A percentile compares a stretch with the other conserved stretches of the same genome.
Evolutionary conservation across 2,329 filamentous ascomycete species (phyloP).

Genomic region (Fusarium luffae): DNA sequence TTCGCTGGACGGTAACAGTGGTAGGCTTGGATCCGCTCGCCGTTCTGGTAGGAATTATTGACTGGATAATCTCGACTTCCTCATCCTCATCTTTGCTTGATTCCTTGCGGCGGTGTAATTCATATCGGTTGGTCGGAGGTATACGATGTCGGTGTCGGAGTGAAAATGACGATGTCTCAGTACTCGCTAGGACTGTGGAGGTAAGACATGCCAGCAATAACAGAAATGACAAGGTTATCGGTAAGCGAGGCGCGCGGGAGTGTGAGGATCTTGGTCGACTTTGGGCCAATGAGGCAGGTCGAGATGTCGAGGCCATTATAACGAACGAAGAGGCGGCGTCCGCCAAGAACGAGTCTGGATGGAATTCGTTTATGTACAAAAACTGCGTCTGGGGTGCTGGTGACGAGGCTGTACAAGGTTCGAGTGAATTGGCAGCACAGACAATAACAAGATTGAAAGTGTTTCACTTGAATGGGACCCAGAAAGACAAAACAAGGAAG

Average conservation of each 20-base stretch:
- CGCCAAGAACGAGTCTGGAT: conserved; percentile 9
- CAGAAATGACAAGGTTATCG: conserved; percentile 24
- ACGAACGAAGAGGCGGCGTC: conserved; percentile 33
- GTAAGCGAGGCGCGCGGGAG: conserved; percentile 25
- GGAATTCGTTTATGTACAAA: background rate
- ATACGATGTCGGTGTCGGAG: conserved; percentile 26
- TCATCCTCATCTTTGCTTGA: conserved; percentile 32
- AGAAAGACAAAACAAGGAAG: conserved; percentile 17
- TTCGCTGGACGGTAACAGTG: conserved; percentile 41
- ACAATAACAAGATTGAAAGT: conserved; percentile 37
- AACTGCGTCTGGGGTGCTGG: background rate
- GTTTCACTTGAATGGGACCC: conserved; percentile 44
- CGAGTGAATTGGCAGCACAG: conserved; percentile 23
- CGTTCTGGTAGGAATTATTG: conserved; percentile 30
- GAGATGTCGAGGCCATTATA: conserved; percentile 32
- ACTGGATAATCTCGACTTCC: conserved; percentile 24
- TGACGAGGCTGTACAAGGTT: conserved; percentile 6
- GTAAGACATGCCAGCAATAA: conserved; percentile 42
- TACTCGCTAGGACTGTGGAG: conserved; percentile 32
- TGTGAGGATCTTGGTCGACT: conserved; percentile 1
- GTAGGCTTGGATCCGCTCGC: conserved; percentile 32
- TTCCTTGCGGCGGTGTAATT: conserved; percentile 29
- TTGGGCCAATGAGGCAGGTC: conserved; percentile 8
- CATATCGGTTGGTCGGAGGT: conserved; percentile 14
- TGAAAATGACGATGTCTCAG: conserved; percentile 31